These are phyloP conservation scores for Cercospora sesami DNA, from an alignment of 2,329 filamentous ascomycete genomes.

Conservation along the genomic window DNA sequence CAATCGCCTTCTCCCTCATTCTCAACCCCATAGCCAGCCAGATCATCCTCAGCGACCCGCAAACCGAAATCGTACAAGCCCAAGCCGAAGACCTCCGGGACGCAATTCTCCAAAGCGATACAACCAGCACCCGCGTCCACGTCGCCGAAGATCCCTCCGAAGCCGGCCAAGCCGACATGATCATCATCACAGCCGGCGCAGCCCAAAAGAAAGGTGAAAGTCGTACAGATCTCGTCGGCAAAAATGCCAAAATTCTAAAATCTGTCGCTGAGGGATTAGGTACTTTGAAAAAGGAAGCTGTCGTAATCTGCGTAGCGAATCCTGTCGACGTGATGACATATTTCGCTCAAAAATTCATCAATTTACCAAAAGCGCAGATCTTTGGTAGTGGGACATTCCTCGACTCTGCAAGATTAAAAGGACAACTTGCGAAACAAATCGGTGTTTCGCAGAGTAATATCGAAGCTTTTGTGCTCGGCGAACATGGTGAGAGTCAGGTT, in stretches of 20 bases:
- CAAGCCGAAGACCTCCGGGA: conserved; percentile 57
- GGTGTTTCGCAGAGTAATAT: conserved; percentile 44
- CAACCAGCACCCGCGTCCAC: conserved; percentile 47
- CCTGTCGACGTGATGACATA: conserved; percentile 58
- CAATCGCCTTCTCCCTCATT: conserved; percentile 54
- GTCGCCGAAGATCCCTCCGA: conserved; percentile 49
- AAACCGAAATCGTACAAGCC: conserved; percentile 49
- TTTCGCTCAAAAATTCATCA: conserved; percentile 50
- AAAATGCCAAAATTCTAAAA: conserved; percentile 52
- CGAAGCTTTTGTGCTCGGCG: conserved; percentile 51
- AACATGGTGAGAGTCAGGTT: conserved; percentile 53
- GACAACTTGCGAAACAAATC: conserved; percentile 45
- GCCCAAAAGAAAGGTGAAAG: conserved; percentile 53
- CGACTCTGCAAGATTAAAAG: conserved; percentile 53
- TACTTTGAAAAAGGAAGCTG: conserved; percentile 50
- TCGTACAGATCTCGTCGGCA: conserved; percentile 49
- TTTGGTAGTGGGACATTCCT: conserved; percentile 57
- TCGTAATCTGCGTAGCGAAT: conserved; percentile 56
- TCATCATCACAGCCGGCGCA: conserved; percentile 58
- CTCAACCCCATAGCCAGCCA: conserved; percentile 53
- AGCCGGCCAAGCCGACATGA: conserved; percentile 55
- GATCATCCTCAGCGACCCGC: conserved; percentile 56
- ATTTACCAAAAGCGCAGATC: conserved; percentile 52
- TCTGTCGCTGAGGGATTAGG: conserved; percentile 52
- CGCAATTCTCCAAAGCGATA: conserved; percentile 49